Evolutionary conservation across 441 rosid genomes (phyloP), one percentile per base, ranked within the genome.

Genomic region (Euphorbia celastroides): DNA sequence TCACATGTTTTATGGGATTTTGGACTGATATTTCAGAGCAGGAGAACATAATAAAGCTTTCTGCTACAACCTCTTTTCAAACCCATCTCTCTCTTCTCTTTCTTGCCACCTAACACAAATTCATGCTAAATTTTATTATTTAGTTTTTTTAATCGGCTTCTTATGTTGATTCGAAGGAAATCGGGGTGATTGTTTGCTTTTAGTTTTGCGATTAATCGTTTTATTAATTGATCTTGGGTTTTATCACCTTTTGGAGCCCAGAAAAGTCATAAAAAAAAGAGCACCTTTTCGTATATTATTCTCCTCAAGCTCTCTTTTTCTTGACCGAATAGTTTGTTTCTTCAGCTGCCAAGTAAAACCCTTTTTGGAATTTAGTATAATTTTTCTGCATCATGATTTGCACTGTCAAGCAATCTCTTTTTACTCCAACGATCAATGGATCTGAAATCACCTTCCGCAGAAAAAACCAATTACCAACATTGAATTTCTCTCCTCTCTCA

Each of bases 321-420:
- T 71, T 17, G 52, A 46, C n/a, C 22, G 1, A 16, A 17, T n/a
- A 17, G 20, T 17, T 46, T 16, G 7, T 34, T 34, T 34, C 12
- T 38, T 8, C 12, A 38, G 44, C 44, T 34, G 7, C 7, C 44
- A 9, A 38, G 44, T 38, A 7, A 7, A 38, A 1, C 7, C 0
- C 17, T 42, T 42, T 14, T 65, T 65, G 22, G 42, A 34, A 66
- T 46, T 50, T 50, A 52, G 22, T 27, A 9, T 5, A 6, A 7
- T 8, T 56, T 58, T 20, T 5, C 26, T 36, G 38, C 46, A 77
- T 26, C 51, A 87, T 84, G 92, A 80, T 83, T 65, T 80, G 73
- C 54, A 74, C 71, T n/a, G 23, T 71, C 31, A 83, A 70, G 71
- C 82, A 64, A 50, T 75, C 84, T 50, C 65, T 60, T 34, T 22